Percentiles rank a stretch among this genome's conserved stretches.
These are phyloP conservation scores for Coleophoma crateriformis DNA, from an alignment of 2,329 filamentous ascomycete species.

Conservation along the genomic window DNA sequence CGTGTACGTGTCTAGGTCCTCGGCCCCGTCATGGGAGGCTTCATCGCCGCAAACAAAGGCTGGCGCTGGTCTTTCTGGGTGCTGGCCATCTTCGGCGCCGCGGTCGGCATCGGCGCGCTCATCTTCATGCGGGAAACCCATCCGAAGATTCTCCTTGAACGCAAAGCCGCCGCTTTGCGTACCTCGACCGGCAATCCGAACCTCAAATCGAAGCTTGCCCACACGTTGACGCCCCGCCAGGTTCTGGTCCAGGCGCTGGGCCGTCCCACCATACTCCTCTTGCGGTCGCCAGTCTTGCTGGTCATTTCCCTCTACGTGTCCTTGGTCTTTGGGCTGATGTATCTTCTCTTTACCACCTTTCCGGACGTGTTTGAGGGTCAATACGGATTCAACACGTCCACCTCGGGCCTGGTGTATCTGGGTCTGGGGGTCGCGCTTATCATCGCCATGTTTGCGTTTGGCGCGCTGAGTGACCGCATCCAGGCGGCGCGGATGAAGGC, in stretches of 20 bases:
- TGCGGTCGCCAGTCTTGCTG: slow-evolving; percentile 25
- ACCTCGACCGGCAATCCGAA: slow-evolving; percentile 33
- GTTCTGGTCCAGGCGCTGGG: slow-evolving; percentile 25
- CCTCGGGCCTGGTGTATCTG: slow-evolving; percentile 29
- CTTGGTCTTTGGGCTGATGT: slow-evolving; percentile 29
- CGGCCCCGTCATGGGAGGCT: slow-evolving; percentile 28
- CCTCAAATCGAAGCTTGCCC: slow-evolving; percentile 39
- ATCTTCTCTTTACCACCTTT: slow-evolving; percentile 32
- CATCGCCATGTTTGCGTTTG: slow-evolving; percentile 15
- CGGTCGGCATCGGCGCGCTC: slow-evolving; percentile 20
- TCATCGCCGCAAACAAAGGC: slow-evolving; percentile 40
- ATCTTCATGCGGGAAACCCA: slow-evolving; percentile 36
- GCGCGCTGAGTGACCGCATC: slow-evolving; percentile 18
- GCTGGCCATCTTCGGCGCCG: not conserved
- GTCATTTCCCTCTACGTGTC: slow-evolving; percentile 26
- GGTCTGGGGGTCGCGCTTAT: slow-evolving; percentile 27
- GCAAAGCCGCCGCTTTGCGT: slow-evolving; percentile 37
- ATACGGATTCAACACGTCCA: slow-evolving; percentile 27
- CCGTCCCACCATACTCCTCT: slow-evolving; percentile 29
- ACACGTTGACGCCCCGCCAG: slow-evolving; percentile 19
- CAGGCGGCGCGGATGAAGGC: slow-evolving; percentile 34
- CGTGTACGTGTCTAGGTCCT: not conserved
- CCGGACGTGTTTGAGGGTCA: slow-evolving; percentile 26
- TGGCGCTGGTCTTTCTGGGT: not conserved
- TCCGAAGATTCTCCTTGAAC: slow-evolving; percentile 34